phyloP scores from a whole-genome alignment of 306 rosid genomes.

The Macrotyloma uniflorum region DNA sequence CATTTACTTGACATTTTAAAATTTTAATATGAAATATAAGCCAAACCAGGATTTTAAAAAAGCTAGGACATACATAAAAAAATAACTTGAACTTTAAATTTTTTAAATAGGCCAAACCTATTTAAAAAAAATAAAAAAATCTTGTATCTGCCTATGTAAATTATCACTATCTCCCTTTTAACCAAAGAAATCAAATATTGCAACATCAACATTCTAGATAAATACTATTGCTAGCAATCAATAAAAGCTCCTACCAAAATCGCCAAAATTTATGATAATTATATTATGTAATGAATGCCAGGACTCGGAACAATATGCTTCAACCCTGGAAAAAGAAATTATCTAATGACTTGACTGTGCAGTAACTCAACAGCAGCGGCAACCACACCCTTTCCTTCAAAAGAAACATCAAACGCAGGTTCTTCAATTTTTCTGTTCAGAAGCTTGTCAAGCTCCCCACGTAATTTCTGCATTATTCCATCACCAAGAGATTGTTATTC shows the following conservation, averaged over 20 bases:
- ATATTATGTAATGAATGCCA: constrained; percentile 11
- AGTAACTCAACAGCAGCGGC: constrained; percentile 82
- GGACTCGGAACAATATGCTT: background rate
- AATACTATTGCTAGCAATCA: background rate
- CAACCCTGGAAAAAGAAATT: background rate
- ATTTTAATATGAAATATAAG: too few species aligned
- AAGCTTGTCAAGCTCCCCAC: constrained; percentile 86
- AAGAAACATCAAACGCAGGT: constrained; percentile 74
- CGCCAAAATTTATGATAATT: constrained; percentile 22
- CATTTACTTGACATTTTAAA: too few species aligned
- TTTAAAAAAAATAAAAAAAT: too few species aligned
- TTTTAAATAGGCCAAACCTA: background rate
- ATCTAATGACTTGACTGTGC: constrained; percentile 57
- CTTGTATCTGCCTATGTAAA: background rate
- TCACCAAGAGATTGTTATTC: constrained; percentile 28
- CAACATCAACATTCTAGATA: constrained; percentile 26
- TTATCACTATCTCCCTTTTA: background rate
- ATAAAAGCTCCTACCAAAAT: constrained; percentile 34
- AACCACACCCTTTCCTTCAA: constrained; percentile 83
- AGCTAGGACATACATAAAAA: too few species aligned
- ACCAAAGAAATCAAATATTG: constrained; percentile 13
- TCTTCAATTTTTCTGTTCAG: constrained; percentile 80
- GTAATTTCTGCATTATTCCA: constrained; percentile 68
- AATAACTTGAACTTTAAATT: too few species aligned
- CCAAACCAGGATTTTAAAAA: too few species aligned